Conservation (phyloP, 805 yeast genomes). For the Ogataea pilisensis region DNA sequence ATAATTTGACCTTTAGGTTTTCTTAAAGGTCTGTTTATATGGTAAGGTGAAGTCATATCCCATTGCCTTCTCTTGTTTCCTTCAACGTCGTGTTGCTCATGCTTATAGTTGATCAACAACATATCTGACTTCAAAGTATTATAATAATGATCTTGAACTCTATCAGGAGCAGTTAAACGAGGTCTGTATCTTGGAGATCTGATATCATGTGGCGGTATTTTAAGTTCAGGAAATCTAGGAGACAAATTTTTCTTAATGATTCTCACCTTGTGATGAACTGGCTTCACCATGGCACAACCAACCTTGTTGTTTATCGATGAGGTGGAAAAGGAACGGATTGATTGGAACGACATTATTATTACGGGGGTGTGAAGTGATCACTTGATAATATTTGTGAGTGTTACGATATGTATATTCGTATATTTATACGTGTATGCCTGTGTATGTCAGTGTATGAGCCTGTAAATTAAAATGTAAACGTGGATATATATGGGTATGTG, state of each 20-base stretch:
- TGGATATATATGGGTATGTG: no score
- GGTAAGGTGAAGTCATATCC: conserved; percentile 87
- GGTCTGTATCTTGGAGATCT: conserved; percentile 79
- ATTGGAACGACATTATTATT: conserved; percentile 8
- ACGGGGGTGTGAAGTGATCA: no score
- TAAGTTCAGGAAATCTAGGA: conserved; percentile 66
- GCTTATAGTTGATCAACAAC: conserved; percentile 71
- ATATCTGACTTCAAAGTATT: conserved; percentile 75
- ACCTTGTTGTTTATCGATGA: conserved; percentile 37
- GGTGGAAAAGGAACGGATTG: conserved; percentile 29
- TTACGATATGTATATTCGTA: background rate
- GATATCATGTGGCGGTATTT: conserved; percentile 67
- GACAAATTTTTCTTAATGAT: conserved; percentile 71
- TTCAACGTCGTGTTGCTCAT: conserved; percentile 45
- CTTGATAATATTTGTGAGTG: no score
- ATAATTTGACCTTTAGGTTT: conserved; percentile 74
- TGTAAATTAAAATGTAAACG: no score
- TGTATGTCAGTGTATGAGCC: no score
- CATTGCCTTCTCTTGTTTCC: conserved; percentile 80
- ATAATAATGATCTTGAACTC: conserved; percentile 71
- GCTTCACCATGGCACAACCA: conserved; percentile 73
- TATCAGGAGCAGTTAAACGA: conserved; percentile 66
- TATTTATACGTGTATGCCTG: no score
- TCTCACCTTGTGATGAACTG: conserved; percentile 86
- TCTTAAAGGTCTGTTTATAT: conserved; percentile 72